phyloP scores from a whole-genome alignment of 352 stramenopile species.

The Plasmopara halstedii region DNA sequence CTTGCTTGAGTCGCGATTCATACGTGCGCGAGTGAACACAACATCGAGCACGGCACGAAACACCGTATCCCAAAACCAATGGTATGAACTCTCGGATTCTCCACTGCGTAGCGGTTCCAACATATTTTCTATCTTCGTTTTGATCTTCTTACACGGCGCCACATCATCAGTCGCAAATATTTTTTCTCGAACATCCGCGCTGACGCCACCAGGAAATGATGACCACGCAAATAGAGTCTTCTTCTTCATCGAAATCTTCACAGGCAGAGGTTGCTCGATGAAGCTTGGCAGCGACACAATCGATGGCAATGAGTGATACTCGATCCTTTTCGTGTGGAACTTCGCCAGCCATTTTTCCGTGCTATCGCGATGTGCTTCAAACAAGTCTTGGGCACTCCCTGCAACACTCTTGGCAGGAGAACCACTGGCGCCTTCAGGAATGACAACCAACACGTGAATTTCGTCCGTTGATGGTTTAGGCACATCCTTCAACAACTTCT shows the following conservation, averaged over 20 bases:
- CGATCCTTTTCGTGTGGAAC: not conserved
- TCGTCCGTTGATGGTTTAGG: not conserved
- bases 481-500: not conserved
- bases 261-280: not conserved
- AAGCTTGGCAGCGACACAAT: not conserved
- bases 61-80: not conserved
- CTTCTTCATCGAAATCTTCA: not conserved
- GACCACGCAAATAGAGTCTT: too few relatives aligned
- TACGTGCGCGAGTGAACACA: not conserved
- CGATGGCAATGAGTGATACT: not conserved
- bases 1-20: not conserved
- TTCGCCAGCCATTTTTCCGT: not conserved
- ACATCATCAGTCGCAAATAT: not conserved
- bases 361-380: not conserved
- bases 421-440: too few relatives aligned
- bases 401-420: too few relatives aligned
- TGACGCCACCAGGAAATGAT: too few relatives aligned
- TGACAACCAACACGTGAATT: not conserved
- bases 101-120: not conserved
- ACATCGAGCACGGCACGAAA: constrained; percentile 1
- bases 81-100: not conserved
- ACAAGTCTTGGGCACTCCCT: too few relatives aligned
- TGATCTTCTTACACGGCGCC: not conserved
- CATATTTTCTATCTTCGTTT: not conserved
- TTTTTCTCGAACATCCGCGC: not conserved